Evolutionary conservation across 805 yeast genomes (phyloP).

Genomic region (Brettanomyces naardenensis): DNA sequence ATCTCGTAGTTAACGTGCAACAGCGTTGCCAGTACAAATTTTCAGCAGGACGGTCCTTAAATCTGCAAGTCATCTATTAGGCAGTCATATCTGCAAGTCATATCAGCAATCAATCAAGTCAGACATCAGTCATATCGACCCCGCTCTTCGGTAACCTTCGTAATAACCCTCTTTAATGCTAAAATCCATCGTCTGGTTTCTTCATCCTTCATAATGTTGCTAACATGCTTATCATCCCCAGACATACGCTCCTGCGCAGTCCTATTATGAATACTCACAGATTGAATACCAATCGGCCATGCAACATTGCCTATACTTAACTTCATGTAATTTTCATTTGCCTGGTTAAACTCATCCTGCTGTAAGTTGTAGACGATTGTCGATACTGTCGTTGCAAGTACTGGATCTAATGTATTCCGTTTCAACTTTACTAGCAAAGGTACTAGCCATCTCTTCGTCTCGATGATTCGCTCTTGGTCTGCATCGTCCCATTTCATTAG

Average conservation of each 20-base stretch:
- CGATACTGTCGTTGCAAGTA: constrained; percentile 44
- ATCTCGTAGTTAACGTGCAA: too few species aligned
- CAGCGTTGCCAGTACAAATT: too few species aligned
- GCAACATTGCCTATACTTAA: constrained; percentile 82
- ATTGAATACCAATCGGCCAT: constrained; percentile 85
- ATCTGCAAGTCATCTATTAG: too few species aligned
- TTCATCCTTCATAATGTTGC: constrained; percentile 78
- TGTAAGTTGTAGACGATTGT: constrained; percentile 61
- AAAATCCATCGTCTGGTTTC: constrained; percentile 70
- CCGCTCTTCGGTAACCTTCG: too few species aligned
- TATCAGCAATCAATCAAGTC: too few species aligned
- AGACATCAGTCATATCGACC: too few species aligned
- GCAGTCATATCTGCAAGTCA: too few species aligned
- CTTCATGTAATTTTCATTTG: constrained; percentile 64
- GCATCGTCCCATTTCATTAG: constrained; percentile 31
- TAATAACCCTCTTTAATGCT: constrained; percentile 65
- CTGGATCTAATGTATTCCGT: constrained; percentile 28
- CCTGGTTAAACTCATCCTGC: constrained; percentile 36
- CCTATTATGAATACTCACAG: constrained; percentile 74
- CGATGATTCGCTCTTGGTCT: constrained; percentile 23
- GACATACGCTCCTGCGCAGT: constrained; percentile 53
- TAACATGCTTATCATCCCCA: constrained; percentile 35
- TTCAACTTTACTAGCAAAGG: constrained; percentile 51
- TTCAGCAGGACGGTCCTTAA: too few species aligned
- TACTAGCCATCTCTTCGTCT: constrained; percentile 41